Evolutionary conservation across 208 protist genomes (phyloP), one percentile per base, ranked within the genome.

Genomic region (Zelonia costaricensis): DNA sequence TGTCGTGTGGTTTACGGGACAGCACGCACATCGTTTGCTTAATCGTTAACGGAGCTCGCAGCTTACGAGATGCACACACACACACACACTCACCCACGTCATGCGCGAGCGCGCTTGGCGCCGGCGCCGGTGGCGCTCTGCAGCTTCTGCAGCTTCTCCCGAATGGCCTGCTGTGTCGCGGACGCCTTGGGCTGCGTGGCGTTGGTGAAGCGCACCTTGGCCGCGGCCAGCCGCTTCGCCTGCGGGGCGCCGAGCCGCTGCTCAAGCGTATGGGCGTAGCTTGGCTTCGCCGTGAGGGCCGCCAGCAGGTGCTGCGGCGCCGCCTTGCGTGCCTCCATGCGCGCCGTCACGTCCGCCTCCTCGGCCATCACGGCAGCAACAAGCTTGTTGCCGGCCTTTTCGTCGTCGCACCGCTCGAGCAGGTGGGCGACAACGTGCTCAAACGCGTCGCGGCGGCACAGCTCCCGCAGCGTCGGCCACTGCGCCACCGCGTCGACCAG

Each of bases 161-260:
- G 36, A 56, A 93, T 76, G 10, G 61, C 61, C 23, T 82, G 66
- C 54, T 89, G 83, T 7, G 84, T 93, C n/a, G 77, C 69, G 15
- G 64, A 30, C 12, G 74, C 62, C 48, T 80, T 84, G n/a, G 90
- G 80, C 49, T 80, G 70, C 9, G 79, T 90, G 0, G 71, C 66
- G 28, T 84, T 88, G 28, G 64, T 69, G 65, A 88, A 92, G 18
- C 68, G 70, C n/a, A 80, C 73, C 60, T 72, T 82, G 18, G 84
- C 84, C 3, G 69, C 75, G 7, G 54, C 27, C 30, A 95, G 78
- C 51, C 78, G 83, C 54, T 78, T 80, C 27, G 56, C 62, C 53
- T 76, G 68, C 28, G 74, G 61, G 25, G 30, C 51, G 9, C 86
- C 82, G 1, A 83, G 42, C 33, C 52, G 68, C 51, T 86, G 79